phyloP scores from a whole-genome alignment of 371 early-diverging fungal species.

The Apophysomyces trapeziformis region DNA sequence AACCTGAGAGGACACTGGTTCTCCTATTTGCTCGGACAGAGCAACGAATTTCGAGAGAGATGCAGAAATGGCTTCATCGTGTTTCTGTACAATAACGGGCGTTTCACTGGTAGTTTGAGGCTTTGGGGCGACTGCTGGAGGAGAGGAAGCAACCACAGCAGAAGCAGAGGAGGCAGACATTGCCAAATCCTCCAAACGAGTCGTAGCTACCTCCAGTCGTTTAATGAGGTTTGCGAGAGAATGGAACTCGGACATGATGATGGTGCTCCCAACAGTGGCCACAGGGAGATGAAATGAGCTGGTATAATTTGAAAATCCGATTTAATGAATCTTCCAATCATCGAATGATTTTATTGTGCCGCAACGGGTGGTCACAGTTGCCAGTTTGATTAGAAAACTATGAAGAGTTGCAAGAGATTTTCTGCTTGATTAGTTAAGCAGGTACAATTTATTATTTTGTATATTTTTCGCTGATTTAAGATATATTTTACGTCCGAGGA shows the following conservation, averaged over 20 bases:
- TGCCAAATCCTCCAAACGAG: constrained; percentile 82
- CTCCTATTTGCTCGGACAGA: constrained; percentile 68
- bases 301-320: too few relatives aligned
- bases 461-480: too few relatives aligned
- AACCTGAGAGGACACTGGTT: constrained; percentile 78
- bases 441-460: too few relatives aligned
- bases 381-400: too few relatives aligned
- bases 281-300: too few relatives aligned
- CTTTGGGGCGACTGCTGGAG: constrained; percentile 30
- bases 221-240: constrained; percentile 75
- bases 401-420: too few relatives aligned
- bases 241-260: constrained; percentile 66
- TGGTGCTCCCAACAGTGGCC: background rate
- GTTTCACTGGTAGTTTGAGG: constrained; percentile 32
- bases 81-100: constrained; percentile 64
- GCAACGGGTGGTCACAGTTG: too few relatives aligned
- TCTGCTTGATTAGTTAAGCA: too few relatives aligned
- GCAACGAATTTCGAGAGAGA: constrained; percentile 58
- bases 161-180: constrained; percentile 59
- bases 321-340: too few relatives aligned
- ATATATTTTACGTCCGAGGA: too few relatives aligned
- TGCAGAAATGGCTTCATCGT: constrained; percentile 68
- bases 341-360: too few relatives aligned
- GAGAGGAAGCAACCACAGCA: constrained; percentile 48
- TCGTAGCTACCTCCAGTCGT: constrained; percentile 86